Evolutionary conservation across 2,329 filamentous ascomycete species (phyloP).

Genomic region (Fusarium veterinarium): DNA sequence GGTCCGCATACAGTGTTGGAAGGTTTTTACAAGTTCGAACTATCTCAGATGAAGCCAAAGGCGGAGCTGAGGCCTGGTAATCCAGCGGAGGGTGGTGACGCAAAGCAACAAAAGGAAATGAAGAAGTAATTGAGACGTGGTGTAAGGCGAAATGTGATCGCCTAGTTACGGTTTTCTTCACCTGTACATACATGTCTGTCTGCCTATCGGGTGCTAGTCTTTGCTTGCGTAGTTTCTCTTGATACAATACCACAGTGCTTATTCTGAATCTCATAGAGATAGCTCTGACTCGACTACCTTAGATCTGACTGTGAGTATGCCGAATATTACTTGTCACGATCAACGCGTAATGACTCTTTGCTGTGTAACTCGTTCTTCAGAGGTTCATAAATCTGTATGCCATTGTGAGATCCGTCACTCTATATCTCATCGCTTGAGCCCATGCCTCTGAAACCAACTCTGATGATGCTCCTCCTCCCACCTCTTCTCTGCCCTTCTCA

Average conservation of each 20-base stretch:
- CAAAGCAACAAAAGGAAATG: background rate
- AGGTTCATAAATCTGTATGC: no score
- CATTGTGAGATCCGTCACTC: no score
- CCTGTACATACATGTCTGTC: background rate
- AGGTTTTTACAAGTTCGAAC: background rate
- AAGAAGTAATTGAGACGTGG: background rate
- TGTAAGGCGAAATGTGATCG: rapidly evolving
- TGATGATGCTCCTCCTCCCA: constrained; percentile 49
- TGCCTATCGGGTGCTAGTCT: background rate
- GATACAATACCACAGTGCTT: background rate
- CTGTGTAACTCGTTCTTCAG: no score
- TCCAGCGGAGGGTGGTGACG: background rate
- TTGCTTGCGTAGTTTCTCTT: background rate
- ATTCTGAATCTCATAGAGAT: no score
- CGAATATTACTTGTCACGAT: no score
- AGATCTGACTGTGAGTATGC: background rate
- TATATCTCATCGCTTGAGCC: constrained; percentile 25
- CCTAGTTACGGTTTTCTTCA: rapidly evolving
- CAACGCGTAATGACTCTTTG: no score
- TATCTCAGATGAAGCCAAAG: background rate
- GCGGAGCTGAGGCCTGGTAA: background rate
- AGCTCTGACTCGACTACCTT: no score
- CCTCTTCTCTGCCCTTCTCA: constrained; percentile 49
- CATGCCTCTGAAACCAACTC: constrained; percentile 46
- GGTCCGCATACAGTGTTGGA: background rate